Conservation (phyloP, 2,329 filamentous ascomycete species). For the Penicillium sp. region DNA sequence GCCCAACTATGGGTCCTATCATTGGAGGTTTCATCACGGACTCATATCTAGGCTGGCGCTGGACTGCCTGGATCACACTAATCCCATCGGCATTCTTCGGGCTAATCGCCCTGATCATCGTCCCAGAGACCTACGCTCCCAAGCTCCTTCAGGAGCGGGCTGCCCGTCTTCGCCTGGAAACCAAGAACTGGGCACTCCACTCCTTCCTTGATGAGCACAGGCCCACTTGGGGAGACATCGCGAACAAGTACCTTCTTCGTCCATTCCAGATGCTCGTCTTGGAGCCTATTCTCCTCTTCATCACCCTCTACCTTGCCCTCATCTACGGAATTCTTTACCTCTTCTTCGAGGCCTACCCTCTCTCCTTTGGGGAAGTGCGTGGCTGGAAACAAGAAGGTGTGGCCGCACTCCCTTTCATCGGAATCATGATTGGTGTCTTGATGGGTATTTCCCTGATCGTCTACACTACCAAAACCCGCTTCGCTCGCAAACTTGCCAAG, state of each 20-base stretch:
- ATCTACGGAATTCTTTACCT: slow-evolving; percentile 41
- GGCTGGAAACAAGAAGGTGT: slow-evolving; percentile 39
- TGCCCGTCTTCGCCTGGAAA: slow-evolving; percentile 48
- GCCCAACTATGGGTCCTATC: slow-evolving; percentile 51
- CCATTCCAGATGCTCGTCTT: slow-evolving; percentile 49
- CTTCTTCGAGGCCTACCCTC: slow-evolving; percentile 44
- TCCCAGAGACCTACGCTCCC: slow-evolving; percentile 54
- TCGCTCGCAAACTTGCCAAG: slow-evolving; percentile 34
- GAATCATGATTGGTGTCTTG: slow-evolving; percentile 36
- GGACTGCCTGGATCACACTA: slow-evolving; percentile 58
- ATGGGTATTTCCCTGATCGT: slow-evolving; percentile 38
- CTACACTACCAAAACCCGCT: slow-evolving; percentile 43
- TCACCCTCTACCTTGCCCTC: slow-evolving; percentile 47
- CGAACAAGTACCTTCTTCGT: slow-evolving; percentile 46
- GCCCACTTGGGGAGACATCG: slow-evolving; percentile 40
- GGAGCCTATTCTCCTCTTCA: slow-evolving; percentile 50
- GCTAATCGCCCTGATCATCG: slow-evolving; percentile 43
- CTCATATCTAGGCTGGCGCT: slow-evolving; percentile 56
- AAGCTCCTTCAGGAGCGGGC: slow-evolving; percentile 53
- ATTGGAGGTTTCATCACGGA: slow-evolving; percentile 53
- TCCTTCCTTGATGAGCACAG: slow-evolving; percentile 46
- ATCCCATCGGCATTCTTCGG: slow-evolving; percentile 49
- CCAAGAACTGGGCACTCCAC: slow-evolving; percentile 49
- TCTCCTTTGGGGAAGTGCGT: slow-evolving; percentile 40
- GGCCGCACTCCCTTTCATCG: slow-evolving; percentile 40